Percentiles rank a stretch among this genome's conserved stretches.
Conservation (phyloP, 768 basidiomycete species). For the Floccularia luteovirens region DNA sequence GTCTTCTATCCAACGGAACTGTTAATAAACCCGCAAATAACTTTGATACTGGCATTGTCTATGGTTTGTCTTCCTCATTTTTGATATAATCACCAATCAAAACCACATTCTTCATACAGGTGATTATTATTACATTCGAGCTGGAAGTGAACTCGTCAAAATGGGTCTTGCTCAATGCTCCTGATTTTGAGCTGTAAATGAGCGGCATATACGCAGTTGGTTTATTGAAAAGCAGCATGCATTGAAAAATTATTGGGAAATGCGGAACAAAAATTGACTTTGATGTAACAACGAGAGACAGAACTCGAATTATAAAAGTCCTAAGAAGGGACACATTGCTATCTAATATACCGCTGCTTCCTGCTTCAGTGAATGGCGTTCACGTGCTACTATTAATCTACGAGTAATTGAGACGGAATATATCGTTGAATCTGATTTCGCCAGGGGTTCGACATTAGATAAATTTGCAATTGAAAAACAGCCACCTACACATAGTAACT, state of each 20-base stretch:
- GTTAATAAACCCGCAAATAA: slow-evolving; percentile 51
- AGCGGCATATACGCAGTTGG: too few relatives aligned
- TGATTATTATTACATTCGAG: slow-evolving; percentile 56
- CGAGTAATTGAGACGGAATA: slow-evolving; percentile 86
- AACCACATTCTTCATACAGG: slow-evolving; percentile 23
- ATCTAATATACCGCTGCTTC: too few relatives aligned
- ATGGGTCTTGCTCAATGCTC: slow-evolving; percentile 34
- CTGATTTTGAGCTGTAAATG: too few relatives aligned
- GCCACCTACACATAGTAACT: slow-evolving; percentile 79
- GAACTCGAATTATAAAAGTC: too few relatives aligned
- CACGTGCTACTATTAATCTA: slow-evolving; percentile 7
- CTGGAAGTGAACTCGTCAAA: slow-evolving; percentile 42
- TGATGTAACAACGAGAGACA: too few relatives aligned
- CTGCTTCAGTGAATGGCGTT: too few relatives aligned
- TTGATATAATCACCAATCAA: not conserved
- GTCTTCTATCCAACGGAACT: slow-evolving; percentile 58
- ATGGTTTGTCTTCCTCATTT: slow-evolving; percentile 19
- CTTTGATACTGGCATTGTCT: slow-evolving; percentile 52
- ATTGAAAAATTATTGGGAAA: too few relatives aligned
- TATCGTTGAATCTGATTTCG: slow-evolving; percentile 66
- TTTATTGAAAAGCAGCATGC: too few relatives aligned
- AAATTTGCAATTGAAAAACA: not conserved
- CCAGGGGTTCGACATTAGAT: slow-evolving; percentile 1
- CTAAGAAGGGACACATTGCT: too few relatives aligned
- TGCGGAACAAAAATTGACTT: too few relatives aligned